Evolutionary conservation across 1,284 basidiomycete species (phyloP).

Genomic region (Trichosporon sp.): DNA sequence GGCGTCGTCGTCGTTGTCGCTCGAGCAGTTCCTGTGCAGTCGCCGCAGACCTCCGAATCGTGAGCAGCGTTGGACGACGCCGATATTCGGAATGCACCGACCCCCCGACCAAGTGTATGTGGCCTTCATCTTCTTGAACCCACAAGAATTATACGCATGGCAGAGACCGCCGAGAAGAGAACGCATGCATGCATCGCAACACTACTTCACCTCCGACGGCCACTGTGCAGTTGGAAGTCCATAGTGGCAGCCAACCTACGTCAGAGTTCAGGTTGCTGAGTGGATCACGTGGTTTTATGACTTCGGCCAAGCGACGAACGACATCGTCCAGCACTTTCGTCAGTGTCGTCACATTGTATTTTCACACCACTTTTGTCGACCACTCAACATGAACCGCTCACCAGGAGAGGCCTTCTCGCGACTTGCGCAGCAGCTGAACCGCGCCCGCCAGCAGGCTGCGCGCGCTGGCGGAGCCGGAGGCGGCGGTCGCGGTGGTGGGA

Average conservation of each 20-base stretch:
- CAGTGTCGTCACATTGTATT: neutral
- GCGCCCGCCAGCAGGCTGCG: conserved; percentile 35
- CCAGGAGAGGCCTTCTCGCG: conserved; percentile 42
- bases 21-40: no score
- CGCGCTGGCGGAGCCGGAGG: conserved; percentile 29
- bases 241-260: neutral
- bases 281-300: neutral
- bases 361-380: neutral
- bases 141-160: no score
- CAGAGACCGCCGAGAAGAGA: no score
- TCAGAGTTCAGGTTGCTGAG: neutral
- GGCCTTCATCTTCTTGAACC: no score
- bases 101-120: no score
- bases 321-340: conserved; percentile 2
- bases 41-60: no score
- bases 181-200: no score
- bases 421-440: conserved; percentile 43
- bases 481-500: conserved; percentile 43
- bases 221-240: neutral
- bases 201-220: no score
- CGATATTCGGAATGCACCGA: no score
- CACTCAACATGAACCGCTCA: conserved; percentile 36
- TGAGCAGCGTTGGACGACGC: no score
- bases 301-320: neutral
- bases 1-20: no score